Evolutionary conservation across 116 monocot species (phyloP).

Genomic region (Iris pallida): DNA sequence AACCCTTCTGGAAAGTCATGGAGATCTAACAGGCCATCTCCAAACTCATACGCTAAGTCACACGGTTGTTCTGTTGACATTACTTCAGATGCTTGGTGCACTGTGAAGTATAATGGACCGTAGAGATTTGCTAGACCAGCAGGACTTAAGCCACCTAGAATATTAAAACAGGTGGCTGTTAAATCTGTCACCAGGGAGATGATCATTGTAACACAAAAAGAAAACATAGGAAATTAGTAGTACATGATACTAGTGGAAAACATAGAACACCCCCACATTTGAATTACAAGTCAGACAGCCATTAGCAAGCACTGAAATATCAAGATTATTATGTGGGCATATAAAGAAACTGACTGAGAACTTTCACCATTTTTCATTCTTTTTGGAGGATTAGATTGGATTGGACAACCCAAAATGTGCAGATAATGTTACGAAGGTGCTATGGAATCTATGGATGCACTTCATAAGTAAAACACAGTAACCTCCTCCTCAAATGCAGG

Average conservation of each 20-base stretch:
- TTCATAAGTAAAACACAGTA: too few species aligned
- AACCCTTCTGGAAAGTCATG: constrained; percentile 52
- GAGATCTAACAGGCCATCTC: constrained; percentile 52
- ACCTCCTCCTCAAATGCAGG: too few species aligned
- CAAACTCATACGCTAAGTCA: constrained; percentile 78
- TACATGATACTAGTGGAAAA: not conserved
- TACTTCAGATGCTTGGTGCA: constrained; percentile 46
- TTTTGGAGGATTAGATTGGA: too few species aligned
- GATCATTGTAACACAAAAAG: not conserved
- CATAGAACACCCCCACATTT: not conserved
- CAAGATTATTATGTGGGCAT: too few species aligned
- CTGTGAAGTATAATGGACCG: constrained; percentile 70
- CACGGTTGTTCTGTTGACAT: constrained; percentile 82
- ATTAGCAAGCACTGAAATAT: too few species aligned
- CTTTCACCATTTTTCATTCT: too few species aligned
- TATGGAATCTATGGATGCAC: too few species aligned
- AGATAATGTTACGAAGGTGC: too few species aligned
- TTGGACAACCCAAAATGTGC: too few species aligned
- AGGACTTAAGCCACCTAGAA: constrained; percentile 41
- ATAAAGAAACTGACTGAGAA: too few species aligned
- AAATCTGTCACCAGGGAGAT: too few species aligned
- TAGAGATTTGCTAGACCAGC: constrained; percentile 27
- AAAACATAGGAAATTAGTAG: not conserved
- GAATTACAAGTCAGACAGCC: too few species aligned
- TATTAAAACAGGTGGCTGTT: not conserved